Evolutionary conservation across 345 rosid genomes (phyloP).

Genomic region (Dimocarpus longan): DNA sequence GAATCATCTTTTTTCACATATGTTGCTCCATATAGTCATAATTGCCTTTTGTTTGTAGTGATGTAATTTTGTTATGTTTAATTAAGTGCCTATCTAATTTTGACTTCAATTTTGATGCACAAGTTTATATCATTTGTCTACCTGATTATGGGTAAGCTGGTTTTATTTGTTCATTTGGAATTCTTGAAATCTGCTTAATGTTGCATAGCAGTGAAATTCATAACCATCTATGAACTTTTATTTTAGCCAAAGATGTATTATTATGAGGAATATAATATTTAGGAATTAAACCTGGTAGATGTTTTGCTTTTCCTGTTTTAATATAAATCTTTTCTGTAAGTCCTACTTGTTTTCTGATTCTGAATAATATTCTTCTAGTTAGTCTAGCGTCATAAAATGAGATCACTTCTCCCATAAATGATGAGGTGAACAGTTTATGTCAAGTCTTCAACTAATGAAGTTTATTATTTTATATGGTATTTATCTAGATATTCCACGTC

Average conservation of each 20-base stretch:
- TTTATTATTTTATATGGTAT: slow-evolving; percentile 31
- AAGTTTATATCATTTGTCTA: neutral
- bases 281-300: neutral
- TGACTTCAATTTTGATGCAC: neutral
- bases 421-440: neutral
- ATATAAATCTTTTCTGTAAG: neutral
- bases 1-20: neutral
- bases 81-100: neutral
- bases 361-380: neutral
- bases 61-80: neutral
- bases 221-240: neutral
- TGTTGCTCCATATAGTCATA: neutral
- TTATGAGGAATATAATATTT: neutral
- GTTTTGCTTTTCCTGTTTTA: neutral
- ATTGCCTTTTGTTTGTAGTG: neutral
- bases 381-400: neutral
- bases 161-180: neutral
- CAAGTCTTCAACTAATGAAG: neutral
- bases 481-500: slow-evolving; percentile 61
- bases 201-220: neutral
- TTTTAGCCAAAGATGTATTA: neutral
- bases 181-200: neutral
- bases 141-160: neutral
- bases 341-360: neutral
- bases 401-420: neutral